Evolutionary conservation across 2,329 filamentous ascomycete genomes (phyloP), one percentile per base, ranked within the genome.

Genomic region (Neurospora sp.): DNA sequence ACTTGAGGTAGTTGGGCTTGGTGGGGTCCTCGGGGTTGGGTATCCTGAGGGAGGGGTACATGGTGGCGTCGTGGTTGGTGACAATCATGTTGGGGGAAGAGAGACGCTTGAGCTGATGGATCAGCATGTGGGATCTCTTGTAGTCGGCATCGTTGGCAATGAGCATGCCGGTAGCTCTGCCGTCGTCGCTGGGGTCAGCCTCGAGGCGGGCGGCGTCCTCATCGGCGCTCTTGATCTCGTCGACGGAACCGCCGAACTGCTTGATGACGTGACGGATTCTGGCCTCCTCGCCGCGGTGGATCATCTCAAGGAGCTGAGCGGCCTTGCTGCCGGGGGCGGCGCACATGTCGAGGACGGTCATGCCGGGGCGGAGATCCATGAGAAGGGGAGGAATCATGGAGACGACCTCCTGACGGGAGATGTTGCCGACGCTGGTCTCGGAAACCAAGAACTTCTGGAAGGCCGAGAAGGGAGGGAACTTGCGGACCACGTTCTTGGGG

Each of bases 391-490:
- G 96, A 73, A 99, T 98, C 96, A 99, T 99, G 83, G 93, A 97
- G 77, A 99, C 96, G 65, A 97, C 91, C 82, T 99, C 96, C 81
- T 99, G 96, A 76, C 96, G 89, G 81, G 92, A 97, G 77, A 99
- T 98, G 80, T 98, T 99, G 76, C 96, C 96, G 28, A 98, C 93
- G 70, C 92, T 93, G 4, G 96, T 97, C 85, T 99, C 96, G 68
- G 95, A 96, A 67, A 99, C 96, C 67, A 99, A 86, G 83, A 97
- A 99, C 79, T 96, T 97, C 80, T 99, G 96, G 82, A 99, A 98
- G 37, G 92, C 91, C 67, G 93, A 90, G 79, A 99, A 99, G 2
- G 96, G 96, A 41, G 92, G 89, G 80, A 97, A 97, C 78, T 94
- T 94, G 76, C 96, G 91, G 72, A 99, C 88, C 74, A 98, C 91